Base-by-base conservation (phyloP, 345 rosid species). In the Populus ilicifolia region DNA sequence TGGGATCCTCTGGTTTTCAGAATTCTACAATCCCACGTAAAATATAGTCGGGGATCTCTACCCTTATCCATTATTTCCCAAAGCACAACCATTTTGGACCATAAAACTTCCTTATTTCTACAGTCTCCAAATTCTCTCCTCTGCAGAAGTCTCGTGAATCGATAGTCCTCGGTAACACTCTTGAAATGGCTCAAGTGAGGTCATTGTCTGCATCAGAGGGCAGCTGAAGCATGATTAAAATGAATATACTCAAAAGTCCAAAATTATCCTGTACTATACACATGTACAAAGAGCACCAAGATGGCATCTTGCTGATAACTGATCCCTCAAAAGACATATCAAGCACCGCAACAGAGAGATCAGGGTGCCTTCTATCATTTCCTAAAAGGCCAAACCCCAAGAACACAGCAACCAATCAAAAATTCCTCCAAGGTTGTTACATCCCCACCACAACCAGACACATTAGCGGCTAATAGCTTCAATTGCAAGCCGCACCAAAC, bases 401-500 rank as follows among this genome's bases (percentile, higher is more conserved):
- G 64, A 59, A 80, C 46, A 71, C 23, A 74, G 78, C 77, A 62
- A 44, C 59, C 52, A 68, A 63, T 46, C 38, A 77, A 74, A 41
- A 10, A 17, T 72, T 44, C 39, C 66, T 67, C 76, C 56, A 63
- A 50, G 61, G 38, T 72, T 74, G 63, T 71, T 35, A 75, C 71
- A 67, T 80, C 75, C 63, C 80, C 66, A 68, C 43, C 74, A 76
- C 73, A 80, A 61, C 74, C 11, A 11, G 67, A 63, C 70, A 54
- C 65, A 72, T 88, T 80, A 91, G 36, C 84, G 89, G 86, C 89
- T 83, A 67, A 88, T 91, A 77, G 93, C 93, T 77, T 94, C 93
- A 80, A 89, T 87, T 48, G 99, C 98, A 69, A 92, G 88, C 84
- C 91, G 88, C 78, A 96, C 94, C 80, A 92, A 83, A 76, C 79